A percentile compares a stretch with the other conserved stretches of the same genome.
Conservation (phyloP, 2,329 filamentous ascomycete genomes). For the Pyrenochaeta sp. region DNA sequence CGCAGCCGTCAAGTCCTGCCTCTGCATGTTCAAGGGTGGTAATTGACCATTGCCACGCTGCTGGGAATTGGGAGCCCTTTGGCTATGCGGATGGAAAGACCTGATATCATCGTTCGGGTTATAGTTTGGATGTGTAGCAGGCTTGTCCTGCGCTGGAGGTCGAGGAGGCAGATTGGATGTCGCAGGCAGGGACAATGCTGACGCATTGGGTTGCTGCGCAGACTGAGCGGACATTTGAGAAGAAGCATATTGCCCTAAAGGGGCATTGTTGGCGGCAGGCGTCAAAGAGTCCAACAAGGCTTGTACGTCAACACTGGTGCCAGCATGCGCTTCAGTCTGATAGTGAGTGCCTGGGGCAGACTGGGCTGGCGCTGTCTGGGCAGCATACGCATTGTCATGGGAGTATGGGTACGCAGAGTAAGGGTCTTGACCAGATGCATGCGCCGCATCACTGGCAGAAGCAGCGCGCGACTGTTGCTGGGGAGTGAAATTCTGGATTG, state of each 20-base stretch:
- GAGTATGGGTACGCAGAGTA: slow-evolving; percentile 43
- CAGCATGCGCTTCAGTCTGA: slow-evolving; percentile 35
- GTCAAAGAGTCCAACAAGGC: slow-evolving; percentile 56
- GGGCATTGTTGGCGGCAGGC: slow-evolving; percentile 42
- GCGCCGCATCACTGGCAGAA: slow-evolving; percentile 47
- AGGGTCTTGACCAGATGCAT: slow-evolving; percentile 38
- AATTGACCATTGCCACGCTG: slow-evolving; percentile 34
- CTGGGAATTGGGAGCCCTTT: slow-evolving; percentile 47
- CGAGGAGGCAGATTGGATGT: slow-evolving; percentile 56
- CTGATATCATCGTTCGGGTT: slow-evolving; percentile 58
- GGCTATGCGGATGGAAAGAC: slow-evolving; percentile 59
- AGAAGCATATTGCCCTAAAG: slow-evolving; percentile 45
- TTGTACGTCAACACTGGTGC: slow-evolving; percentile 55
- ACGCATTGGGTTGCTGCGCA: slow-evolving; percentile 44
- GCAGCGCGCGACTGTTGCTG: slow-evolving; percentile 41
- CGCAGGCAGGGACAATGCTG: slow-evolving; percentile 49
- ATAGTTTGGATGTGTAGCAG: slow-evolving; percentile 58
- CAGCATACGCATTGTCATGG: slow-evolving; percentile 47
- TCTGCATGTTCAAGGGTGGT: slow-evolving; percentile 35
- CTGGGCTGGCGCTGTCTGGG: slow-evolving; percentile 40
- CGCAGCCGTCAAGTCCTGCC: slow-evolving; percentile 21
- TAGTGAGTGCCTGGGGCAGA: slow-evolving; percentile 39
- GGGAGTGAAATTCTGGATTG: slow-evolving; percentile 49
- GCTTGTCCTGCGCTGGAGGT: slow-evolving; percentile 59
- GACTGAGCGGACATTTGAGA: slow-evolving; percentile 40